Conservation (phyloP, 202 grass and related monocot genomes). For the Bolboschoenoplectus hybrid region DNA sequence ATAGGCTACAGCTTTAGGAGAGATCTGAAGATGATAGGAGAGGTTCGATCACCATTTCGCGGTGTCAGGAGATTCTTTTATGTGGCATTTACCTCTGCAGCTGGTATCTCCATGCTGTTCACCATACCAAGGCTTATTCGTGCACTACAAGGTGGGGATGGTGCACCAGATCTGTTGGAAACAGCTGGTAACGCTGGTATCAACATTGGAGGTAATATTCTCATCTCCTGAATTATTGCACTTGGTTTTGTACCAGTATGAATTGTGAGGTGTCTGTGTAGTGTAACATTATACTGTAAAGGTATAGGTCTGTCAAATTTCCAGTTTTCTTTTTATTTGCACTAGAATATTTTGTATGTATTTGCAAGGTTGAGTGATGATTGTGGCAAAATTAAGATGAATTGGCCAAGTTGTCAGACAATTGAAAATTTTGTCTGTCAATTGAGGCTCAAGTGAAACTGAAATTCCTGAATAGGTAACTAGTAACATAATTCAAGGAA, state of each 20-base stretch:
- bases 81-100: conserved; percentile 78
- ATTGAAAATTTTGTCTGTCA: not conserved
- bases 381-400: not conserved
- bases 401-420: not conserved
- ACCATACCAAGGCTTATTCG: conserved; percentile 83
- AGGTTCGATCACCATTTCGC: conserved; percentile 96
- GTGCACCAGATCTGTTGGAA: conserved; percentile 80
- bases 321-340: not conserved
- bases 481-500: conserved; percentile 13
- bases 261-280: not conserved
- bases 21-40: conserved; percentile 94
- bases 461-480: not conserved
- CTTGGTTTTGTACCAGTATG: not conserved
- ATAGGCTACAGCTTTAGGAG: conserved; percentile 90
- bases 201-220: conserved; percentile 90
- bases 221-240: conserved; percentile 6
- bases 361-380: not conserved
- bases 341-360: not conserved
- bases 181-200: conserved; percentile 83
- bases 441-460: not conserved
- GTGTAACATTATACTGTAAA: conserved; percentile 5
- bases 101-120: conserved; percentile 92
- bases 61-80: conserved; percentile 98
- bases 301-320: not conserved
- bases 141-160: conserved; percentile 79